These are phyloP conservation scores for Colletotrichum gloeosporioides DNA, from an alignment of 2,329 filamentous ascomycete species.

Conservation along the genomic window DNA sequence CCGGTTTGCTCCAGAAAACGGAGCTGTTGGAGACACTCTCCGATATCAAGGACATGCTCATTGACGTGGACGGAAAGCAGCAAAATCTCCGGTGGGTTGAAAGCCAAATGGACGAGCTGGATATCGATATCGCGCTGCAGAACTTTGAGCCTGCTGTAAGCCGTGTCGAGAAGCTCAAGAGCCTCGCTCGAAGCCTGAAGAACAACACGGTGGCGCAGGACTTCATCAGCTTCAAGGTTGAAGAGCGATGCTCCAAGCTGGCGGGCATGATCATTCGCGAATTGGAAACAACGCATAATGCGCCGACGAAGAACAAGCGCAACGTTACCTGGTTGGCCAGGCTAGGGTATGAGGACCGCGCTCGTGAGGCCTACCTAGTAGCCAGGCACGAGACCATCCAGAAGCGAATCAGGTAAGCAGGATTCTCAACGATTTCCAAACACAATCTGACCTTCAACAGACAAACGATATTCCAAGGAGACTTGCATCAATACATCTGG, in stretches of 20 bases:
- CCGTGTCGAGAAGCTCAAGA: slow-evolving; percentile 84
- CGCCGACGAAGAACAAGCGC: slow-evolving; percentile 77
- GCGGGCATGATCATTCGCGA: slow-evolving; percentile 79
- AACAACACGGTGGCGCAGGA: slow-evolving; percentile 88
- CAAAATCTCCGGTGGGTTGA: slow-evolving; percentile 97
- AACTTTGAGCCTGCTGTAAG: slow-evolving; percentile 84
- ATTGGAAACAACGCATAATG: slow-evolving; percentile 78
- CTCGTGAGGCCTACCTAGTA: slow-evolving; percentile 84
- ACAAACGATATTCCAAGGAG: slow-evolving; percentile 94
- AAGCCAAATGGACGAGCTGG: slow-evolving; percentile 90
- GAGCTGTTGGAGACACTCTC: slow-evolving; percentile 81
- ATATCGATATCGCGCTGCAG: slow-evolving; percentile 94
- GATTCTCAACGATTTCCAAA: not conserved
- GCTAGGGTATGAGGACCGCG: slow-evolving; percentile 88
- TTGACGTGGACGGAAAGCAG: slow-evolving; percentile 96
- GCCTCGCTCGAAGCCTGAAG: slow-evolving; percentile 79
- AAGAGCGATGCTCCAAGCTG: slow-evolving; percentile 80
- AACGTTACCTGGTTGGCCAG: slow-evolving; percentile 86
- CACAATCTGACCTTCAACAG: slow-evolving; percentile 45
- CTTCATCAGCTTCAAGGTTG: slow-evolving; percentile 89
- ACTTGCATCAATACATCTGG: slow-evolving; percentile 92
- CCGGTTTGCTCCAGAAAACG: slow-evolving; percentile 77
- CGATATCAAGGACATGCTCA: slow-evolving; percentile 83
- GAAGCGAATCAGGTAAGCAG: slow-evolving; percentile 76
- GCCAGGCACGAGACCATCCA: slow-evolving; percentile 80